phyloP scores from a whole-genome alignment of 495 filamentous ascomycete species.

The Aspergillus nanangensis region DNA sequence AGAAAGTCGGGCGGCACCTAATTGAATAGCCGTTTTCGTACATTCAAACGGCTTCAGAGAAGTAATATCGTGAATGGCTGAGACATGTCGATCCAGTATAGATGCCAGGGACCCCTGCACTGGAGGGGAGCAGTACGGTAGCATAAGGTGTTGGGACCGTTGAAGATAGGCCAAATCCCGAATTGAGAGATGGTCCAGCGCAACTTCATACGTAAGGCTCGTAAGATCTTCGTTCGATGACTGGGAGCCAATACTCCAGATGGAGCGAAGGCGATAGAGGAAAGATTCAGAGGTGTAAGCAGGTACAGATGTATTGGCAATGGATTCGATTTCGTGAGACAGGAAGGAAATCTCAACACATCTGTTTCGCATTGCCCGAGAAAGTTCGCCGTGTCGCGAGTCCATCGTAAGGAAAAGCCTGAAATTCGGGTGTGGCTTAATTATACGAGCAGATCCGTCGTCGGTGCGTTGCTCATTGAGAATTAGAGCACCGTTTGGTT shows the following conservation, averaged over 20 bases:
- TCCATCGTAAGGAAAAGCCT: conserved; percentile 94
- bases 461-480: conserved; percentile 86
- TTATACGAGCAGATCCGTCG: conserved; percentile 74
- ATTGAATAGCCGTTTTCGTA: conserved; percentile 19
- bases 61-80: conserved; percentile 35
- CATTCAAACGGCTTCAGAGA: conserved; percentile 29
- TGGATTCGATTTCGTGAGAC: conserved; percentile 22
- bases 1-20: conserved; percentile 24
- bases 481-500: conserved; percentile 80
- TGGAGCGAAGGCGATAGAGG: conserved; percentile 45
- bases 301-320: conserved; percentile 19
- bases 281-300: conserved; percentile 45
- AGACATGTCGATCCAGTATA: conserved; percentile 28
- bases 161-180: conserved; percentile 43
- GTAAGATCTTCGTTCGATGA: conserved; percentile 11
- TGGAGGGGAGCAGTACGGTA: conserved; percentile 16
- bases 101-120: conserved; percentile 11
- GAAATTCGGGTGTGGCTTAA: conserved; percentile 82
- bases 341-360: conserved; percentile 82
- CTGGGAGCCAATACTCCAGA: conserved; percentile 32
- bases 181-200: conserved; percentile 53
- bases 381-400: conserved; percentile 87
- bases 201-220: conserved; percentile 29
- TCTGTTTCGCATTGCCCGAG: conserved; percentile 93
- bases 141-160: conserved; percentile 25